A percentile compares a stretch with the other conserved stretches of the same genome.
phyloP scores from a whole-genome alignment of 129 eudicot genomes.

The Pseudognaphalium luteoalbum region DNA sequence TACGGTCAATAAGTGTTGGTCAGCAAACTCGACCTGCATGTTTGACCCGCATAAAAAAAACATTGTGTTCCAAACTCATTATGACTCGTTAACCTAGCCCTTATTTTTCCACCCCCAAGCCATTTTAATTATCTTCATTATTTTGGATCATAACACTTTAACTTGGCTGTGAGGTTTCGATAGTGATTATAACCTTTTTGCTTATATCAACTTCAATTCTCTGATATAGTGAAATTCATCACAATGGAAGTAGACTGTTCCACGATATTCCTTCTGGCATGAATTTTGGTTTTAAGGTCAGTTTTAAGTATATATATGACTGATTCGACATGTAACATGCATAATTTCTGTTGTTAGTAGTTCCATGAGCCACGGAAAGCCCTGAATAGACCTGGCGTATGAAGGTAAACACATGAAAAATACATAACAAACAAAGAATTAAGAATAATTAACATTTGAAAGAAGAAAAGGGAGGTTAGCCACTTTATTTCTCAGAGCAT shows the following conservation, averaged over 20 bases:
- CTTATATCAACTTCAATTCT: slow-evolving; percentile 15
- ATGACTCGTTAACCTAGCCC: too few species aligned
- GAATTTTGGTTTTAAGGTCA: slow-evolving; percentile 89
- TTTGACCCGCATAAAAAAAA: too few species aligned
- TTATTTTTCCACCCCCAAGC: background rate
- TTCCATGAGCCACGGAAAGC: slow-evolving; percentile 20
- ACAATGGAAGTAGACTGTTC: slow-evolving; percentile 67
- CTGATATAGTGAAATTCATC: slow-evolving; percentile 77
- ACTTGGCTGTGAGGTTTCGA: background rate
- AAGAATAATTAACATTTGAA: slow-evolving; percentile 6
- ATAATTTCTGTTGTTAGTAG: slow-evolving; percentile 10
- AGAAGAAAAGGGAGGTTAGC: background rate
- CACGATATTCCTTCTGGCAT: slow-evolving; percentile 82
- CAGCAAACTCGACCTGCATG: too few species aligned
- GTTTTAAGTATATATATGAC: slow-evolving; percentile 7
- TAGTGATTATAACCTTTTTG: background rate
- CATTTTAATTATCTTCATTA: background rate
- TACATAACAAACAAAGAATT: background rate
- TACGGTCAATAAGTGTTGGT: too few species aligned
- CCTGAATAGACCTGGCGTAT: slow-evolving; percentile 2
- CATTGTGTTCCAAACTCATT: too few species aligned
- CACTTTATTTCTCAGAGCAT: background rate
- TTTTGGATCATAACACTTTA: background rate
- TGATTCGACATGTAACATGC: slow-evolving; percentile 9
- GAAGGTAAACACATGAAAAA: background rate